phyloP scores from a whole-genome alignment of 176 grass and related monocot species.

The Carex littledalei region DNA sequence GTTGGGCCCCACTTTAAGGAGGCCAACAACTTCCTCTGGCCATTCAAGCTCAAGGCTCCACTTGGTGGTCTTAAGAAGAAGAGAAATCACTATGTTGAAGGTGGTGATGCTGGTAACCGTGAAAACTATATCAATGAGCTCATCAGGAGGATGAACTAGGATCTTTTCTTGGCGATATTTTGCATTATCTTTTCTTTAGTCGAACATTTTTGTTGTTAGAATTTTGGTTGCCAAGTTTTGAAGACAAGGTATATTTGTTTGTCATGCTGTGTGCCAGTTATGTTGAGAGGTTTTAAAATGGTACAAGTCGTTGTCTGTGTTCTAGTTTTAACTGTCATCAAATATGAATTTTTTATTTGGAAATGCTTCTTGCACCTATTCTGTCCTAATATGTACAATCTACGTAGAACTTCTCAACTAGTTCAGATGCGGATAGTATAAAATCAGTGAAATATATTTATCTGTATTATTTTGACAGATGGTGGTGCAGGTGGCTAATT shows the following conservation, averaged over 20 bases:
- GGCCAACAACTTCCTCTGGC: constrained; percentile 94
- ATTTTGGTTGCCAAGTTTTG: neutral
- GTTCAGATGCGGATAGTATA: neutral
- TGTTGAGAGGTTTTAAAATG: neutral
- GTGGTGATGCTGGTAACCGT: constrained; percentile 86
- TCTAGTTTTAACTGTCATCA: neutral
- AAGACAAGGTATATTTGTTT: neutral
- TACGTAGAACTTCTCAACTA: neutral
- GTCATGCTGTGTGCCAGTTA: neutral
- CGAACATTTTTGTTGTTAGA: neutral
- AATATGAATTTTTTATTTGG: neutral
- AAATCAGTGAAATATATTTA: neutral
- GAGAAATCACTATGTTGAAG: constrained; percentile 85
- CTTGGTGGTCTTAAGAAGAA: constrained; percentile 83
- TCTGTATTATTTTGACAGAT: too few species aligned
- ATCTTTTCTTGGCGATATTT: neutral
- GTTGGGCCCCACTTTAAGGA: constrained; percentile 89
- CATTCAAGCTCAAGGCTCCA: constrained; percentile 80
- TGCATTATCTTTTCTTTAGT: neutral
- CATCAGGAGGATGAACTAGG: constrained; percentile 86
- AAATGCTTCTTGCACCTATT: neutral
- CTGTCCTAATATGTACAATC: neutral
- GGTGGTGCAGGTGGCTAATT: too few species aligned
- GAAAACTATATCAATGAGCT: constrained; percentile 91
- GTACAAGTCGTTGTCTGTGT: neutral